Base-by-base conservation (phyloP, 768 basidiomycete genomes). In the Cubamyces lactineus region DNA sequence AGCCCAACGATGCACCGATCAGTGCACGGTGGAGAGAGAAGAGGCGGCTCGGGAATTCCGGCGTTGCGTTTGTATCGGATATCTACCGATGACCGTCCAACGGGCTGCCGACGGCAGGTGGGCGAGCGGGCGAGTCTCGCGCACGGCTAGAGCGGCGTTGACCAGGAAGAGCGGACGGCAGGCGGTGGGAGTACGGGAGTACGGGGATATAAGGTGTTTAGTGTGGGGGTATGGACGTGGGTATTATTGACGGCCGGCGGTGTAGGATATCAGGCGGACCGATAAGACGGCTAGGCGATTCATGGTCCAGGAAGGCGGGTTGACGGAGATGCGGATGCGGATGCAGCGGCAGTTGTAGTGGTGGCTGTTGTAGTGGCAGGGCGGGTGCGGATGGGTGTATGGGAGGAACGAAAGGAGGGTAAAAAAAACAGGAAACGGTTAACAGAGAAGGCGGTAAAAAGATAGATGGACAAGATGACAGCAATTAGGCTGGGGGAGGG, bases 61-160 rank as follows among this genome's bases (percentile, higher is more conserved):
- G 28, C 28, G 8, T 30, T 30, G 41, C 41, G 41, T n/a, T 42
- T 42, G 41, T 42, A 42, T 42, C 41, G 28, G 26, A 41, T 41
- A 46, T 58, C 57, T 58, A 58, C 28, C 8, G 28, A 30, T 49
- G 26, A 48, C 49, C 57, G 57, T 51, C 57, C 57, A 51, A 50
- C 48, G 57, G 57, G 40, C 21, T 9, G 15, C 19, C 11, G 46
- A 34, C 30, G n/a, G 30, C 5, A 30, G 43, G 54, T n/a, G n/a
- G n/a, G n/a, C n/a, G n/a, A 34, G 12, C 28, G 28, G 7, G 28
- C 28, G 4, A 28, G 28, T 28, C 28, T 28, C 7, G 28, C 4
- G 4, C 7, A 28, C 34, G 34, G 34, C 34, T 6, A 34, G 34
- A 34, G 34, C 34, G 34, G 34, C 34, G 11, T 34, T 34, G 34